A percentile compares a stretch with the other conserved stretches of the same genome.
Evolutionary conservation across 192 early-diverging fungal species (phyloP).

Genomic region (Chytriomyces hyalinus): DNA sequence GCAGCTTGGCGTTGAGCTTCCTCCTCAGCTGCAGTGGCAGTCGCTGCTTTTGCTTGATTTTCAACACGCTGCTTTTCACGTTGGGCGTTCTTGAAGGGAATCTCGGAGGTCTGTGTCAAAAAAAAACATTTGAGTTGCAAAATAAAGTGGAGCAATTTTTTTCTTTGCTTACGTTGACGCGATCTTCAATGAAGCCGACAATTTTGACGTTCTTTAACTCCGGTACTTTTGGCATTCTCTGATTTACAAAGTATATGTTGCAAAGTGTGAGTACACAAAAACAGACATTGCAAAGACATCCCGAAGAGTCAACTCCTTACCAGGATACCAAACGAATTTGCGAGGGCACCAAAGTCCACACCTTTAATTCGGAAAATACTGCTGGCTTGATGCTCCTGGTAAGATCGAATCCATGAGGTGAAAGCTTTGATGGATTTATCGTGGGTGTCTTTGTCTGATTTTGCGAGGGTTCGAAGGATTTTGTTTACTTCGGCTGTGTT

Average conservation of each 20-base stretch:
- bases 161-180: slow-evolving; percentile 43
- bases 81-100: slow-evolving; percentile 72
- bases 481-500: slow-evolving; percentile 37
- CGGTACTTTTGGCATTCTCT: slow-evolving; percentile 88
- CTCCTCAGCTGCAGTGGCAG: slow-evolving; percentile 40
- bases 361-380: slow-evolving; percentile 91
- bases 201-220: slow-evolving; percentile 66
- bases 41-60: slow-evolving; percentile 52
- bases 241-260: background rate
- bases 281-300: slow-evolving; percentile 33
- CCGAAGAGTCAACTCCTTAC: too few relatives aligned
- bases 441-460: slow-evolving; percentile 77
- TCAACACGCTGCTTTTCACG: slow-evolving; percentile 67
- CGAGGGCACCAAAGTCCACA: slow-evolving; percentile 78
- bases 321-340: slow-evolving; percentile 80
- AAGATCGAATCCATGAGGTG: slow-evolving; percentile 88
- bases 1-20: slow-evolving; percentile 33
- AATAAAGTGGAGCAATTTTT: background rate
- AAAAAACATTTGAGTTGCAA: background rate
- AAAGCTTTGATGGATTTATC: slow-evolving; percentile 82
- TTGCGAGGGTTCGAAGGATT: slow-evolving; percentile 60
- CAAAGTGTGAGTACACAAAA: slow-evolving; percentile 5
- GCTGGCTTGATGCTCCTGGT: slow-evolving; percentile 90
- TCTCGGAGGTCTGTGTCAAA: slow-evolving; percentile 63
- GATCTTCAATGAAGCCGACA: slow-evolving; percentile 39